Percentiles rank a stretch among this genome's conserved stretches.
Evolutionary conservation across 306 rosid genomes (phyloP).

Genomic region (Hippophae rhamnoides): DNA sequence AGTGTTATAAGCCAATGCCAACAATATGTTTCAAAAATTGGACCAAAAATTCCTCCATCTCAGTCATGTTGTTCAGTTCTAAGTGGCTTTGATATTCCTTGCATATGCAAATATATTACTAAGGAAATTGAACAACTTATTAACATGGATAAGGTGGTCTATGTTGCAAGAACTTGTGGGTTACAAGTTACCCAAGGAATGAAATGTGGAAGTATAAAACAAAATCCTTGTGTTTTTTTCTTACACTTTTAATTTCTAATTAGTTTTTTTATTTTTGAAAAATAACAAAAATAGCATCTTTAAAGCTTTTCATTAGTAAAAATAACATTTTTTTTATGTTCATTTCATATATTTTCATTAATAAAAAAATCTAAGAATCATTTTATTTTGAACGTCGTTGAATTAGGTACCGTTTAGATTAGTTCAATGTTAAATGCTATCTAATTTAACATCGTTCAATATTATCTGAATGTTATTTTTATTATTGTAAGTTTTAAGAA

Average conservation of each 20-base stretch:
- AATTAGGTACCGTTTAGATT: no score
- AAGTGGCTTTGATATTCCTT: slow-evolving; percentile 11
- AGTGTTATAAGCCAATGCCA: background rate
- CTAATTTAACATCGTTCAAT: no score
- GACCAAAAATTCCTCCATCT: slow-evolving; percentile 30
- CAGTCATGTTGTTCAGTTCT: slow-evolving; percentile 27
- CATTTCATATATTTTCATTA: no score
- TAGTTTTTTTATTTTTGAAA: background rate
- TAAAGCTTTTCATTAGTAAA: no score
- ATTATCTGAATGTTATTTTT: background rate
- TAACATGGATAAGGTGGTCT: slow-evolving; percentile 23
- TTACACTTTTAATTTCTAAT: background rate
- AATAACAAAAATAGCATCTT: background rate
- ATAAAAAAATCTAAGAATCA: no score
- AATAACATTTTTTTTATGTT: no score
- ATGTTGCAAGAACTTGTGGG: slow-evolving; percentile 33
- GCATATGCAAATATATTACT: slow-evolving; percentile 25
- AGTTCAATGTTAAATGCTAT: no score
- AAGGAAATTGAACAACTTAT: slow-evolving; percentile 16
- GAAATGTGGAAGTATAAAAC: slow-evolving; percentile 35
- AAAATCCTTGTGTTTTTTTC: background rate
- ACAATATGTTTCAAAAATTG: slow-evolving; percentile 24
- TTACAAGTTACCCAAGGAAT: slow-evolving; percentile 23
- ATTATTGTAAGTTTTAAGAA: background rate
- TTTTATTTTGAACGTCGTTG: no score